phyloP scores from a whole-genome alignment of 23 red algal genomes.

The Pyropia haitanensis region DNA sequence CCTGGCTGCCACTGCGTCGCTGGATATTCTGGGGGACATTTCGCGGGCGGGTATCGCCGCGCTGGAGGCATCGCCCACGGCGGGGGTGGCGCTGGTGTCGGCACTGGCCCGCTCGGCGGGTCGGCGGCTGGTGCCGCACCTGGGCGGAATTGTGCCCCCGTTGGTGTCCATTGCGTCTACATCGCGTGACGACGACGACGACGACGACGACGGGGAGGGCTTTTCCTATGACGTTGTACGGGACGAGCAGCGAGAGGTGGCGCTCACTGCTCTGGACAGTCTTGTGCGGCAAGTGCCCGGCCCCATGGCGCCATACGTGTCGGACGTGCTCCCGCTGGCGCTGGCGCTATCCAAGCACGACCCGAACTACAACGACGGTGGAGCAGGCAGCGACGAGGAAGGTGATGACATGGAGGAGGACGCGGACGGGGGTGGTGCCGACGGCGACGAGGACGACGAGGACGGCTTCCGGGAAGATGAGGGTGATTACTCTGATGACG shows the following conservation, averaged over 20 bases:
- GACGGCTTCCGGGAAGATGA: slow-evolving; percentile 25
- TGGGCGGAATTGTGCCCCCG: slow-evolving; percentile 21
- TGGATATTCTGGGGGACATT: slow-evolving; percentile 28
- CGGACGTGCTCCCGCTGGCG: slow-evolving; percentile 13
- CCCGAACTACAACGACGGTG: slow-evolving; percentile 47
- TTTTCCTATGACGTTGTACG: no score
- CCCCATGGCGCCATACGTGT: slow-evolving; percentile 40
- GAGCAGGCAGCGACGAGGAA: slow-evolving; percentile 12
- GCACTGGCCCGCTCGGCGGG: slow-evolving; percentile 32
- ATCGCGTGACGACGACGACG: slow-evolving; percentile 2
- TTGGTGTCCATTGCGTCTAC: slow-evolving; percentile 28
- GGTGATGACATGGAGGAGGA: slow-evolving; percentile 27
- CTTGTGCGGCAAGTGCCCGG: slow-evolving; percentile 26
- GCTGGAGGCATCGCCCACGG: slow-evolving; percentile 2
- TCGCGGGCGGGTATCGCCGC: slow-evolving; percentile 11
- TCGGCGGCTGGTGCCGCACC: slow-evolving; percentile 27
- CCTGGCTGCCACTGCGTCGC: slow-evolving; percentile 13
- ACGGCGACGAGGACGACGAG: slow-evolving; percentile 22
- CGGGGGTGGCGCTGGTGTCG: slow-evolving; percentile 33
- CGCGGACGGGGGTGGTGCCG: background rate
- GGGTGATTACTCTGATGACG: slow-evolving; percentile 82
- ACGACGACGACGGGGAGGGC: slow-evolving; percentile 12
- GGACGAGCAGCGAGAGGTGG: slow-evolving; percentile 41
- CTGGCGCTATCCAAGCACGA: slow-evolving; percentile 44
- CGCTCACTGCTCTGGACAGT: slow-evolving; percentile 28